These are phyloP conservation scores for Marasmius fiardii DNA, from an alignment of 1,284 basidiomycete species.

Conservation along the genomic window DNA sequence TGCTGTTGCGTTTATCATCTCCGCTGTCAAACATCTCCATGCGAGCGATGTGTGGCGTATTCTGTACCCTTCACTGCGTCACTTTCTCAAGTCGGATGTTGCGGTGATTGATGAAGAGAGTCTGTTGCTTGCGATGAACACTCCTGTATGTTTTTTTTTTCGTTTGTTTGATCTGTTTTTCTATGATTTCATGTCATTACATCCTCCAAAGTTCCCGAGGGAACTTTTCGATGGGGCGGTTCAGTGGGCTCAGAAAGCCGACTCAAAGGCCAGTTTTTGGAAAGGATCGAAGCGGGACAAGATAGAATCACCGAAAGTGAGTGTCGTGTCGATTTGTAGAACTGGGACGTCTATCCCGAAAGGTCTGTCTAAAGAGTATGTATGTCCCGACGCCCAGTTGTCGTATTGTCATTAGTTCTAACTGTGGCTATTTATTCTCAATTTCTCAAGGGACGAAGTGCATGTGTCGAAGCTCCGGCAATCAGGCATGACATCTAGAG, in stretches of 20 bases:
- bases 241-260: constrained; percentile 82
- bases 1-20: constrained; percentile 83
- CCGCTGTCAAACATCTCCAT: constrained; percentile 76
- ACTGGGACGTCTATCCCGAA: constrained; percentile 43
- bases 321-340: constrained; percentile 59
- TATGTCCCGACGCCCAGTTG: constrained; percentile 12
- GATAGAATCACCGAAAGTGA: constrained; percentile 66
- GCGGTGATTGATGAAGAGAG: constrained; percentile 71
- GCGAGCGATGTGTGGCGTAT: constrained; percentile 95
- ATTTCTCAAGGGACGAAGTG: constrained; percentile 64
- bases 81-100: constrained; percentile 85
- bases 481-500: constrained; percentile 75
- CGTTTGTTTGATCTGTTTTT: background rate
- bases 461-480: constrained; percentile 74
- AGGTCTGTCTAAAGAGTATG: constrained; percentile 74
- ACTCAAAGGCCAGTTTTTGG: constrained; percentile 80
- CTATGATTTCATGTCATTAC: background rate
- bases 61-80: constrained; percentile 86
- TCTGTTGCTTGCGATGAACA: constrained; percentile 72
- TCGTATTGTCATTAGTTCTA: constrained; percentile 4
- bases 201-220: constrained; percentile 63
- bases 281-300: constrained; percentile 44
- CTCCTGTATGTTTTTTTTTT: constrained; percentile 60
- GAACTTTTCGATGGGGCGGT: constrained; percentile 85
- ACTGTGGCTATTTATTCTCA: no score